A percentile compares a stretch with the other conserved stretches of the same genome.
phyloP scores from a whole-genome alignment of 805 yeast genomes.

The Naumovozyma baii region DNA sequence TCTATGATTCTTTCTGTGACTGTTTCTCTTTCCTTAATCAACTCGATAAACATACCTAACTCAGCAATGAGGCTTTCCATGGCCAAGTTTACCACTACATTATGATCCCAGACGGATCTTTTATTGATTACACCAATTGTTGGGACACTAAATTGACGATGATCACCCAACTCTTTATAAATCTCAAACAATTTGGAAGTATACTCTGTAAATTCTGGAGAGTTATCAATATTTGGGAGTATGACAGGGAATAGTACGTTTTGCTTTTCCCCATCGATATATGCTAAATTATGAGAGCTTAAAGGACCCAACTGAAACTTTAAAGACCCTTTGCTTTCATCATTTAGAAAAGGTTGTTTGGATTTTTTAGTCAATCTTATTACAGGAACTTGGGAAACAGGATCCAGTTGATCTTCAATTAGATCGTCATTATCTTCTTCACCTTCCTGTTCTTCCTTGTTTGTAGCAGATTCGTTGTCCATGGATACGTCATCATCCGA shows the following conservation, averaged over 20 bases:
- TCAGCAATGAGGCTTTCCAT: slow-evolving; percentile 29
- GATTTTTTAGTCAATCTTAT: slow-evolving; percentile 10
- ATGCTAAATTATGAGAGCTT: slow-evolving; percentile 35
- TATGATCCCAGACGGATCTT: slow-evolving; percentile 29
- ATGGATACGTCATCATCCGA: slow-evolving; percentile 10
- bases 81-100: slow-evolving; percentile 30
- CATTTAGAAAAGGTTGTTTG: slow-evolving; percentile 10
- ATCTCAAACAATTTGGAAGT: slow-evolving; percentile 42
- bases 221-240: slow-evolving; percentile 33
- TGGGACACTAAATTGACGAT: slow-evolving; percentile 34
- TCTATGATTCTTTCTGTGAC: slow-evolving; percentile 28
- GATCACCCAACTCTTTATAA: slow-evolving; percentile 41
- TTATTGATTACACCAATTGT: slow-evolving; percentile 33
- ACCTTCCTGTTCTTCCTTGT: slow-evolving; percentile 15
- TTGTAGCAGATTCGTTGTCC: neutral
- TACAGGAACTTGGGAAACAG: slow-evolving; percentile 16
- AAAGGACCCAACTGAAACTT: slow-evolving; percentile 41
- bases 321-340: slow-evolving; percentile 17
- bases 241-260: slow-evolving; percentile 36
- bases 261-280: slow-evolving; percentile 32
- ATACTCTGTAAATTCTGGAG: slow-evolving; percentile 37
- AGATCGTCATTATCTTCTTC: neutral
- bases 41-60: slow-evolving; percentile 27
- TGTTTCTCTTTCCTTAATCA: slow-evolving; percentile 25
- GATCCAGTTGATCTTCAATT: slow-evolving; percentile 8